Evolutionary conservation across 306 rosid genomes (phyloP).

Genomic region (Castanopsis chinensis): DNA sequence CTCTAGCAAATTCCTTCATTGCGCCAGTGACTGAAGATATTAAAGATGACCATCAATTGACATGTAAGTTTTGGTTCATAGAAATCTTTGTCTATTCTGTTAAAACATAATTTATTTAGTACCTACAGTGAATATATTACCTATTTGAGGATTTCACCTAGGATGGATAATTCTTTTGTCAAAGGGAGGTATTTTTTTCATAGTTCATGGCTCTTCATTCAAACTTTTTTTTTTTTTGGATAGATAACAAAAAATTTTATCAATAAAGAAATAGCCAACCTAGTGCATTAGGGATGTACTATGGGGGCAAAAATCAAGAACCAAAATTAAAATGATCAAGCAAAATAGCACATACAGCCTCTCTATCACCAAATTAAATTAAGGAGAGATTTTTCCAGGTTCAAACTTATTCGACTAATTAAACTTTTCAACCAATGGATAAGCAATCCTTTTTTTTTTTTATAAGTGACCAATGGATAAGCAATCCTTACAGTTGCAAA

Average conservation of each 20-base stretch:
- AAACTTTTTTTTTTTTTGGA: background rate
- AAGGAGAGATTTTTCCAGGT: background rate
- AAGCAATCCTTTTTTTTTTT: too few species aligned
- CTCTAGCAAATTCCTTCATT: constrained; percentile 82
- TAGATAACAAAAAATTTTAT: too few species aligned
- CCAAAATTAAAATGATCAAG: too few species aligned
- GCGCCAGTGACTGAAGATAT: constrained; percentile 87
- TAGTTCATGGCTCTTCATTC: background rate
- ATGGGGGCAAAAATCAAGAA: too few species aligned
- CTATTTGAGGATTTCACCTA: background rate
- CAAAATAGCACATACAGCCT: too few species aligned
- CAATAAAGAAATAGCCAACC: too few species aligned
- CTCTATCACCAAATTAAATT: too few species aligned
- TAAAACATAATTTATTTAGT: background rate
- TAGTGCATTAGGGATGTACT: too few species aligned
- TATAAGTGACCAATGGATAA: too few species aligned
- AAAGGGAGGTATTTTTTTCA: background rate
- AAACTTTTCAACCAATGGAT: too few species aligned
- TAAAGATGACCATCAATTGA: constrained; percentile 74
- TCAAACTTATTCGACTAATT: too few species aligned
- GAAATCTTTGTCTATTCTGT: background rate
- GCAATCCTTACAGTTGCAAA: too few species aligned
- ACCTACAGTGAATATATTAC: background rate
- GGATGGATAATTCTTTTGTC: background rate
- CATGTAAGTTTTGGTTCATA: constrained; percentile 52